These are phyloP conservation scores for Cryphonectria carpinicola DNA, from an alignment of 2,329 filamentous ascomycete genomes.

Conservation along the genomic window DNA sequence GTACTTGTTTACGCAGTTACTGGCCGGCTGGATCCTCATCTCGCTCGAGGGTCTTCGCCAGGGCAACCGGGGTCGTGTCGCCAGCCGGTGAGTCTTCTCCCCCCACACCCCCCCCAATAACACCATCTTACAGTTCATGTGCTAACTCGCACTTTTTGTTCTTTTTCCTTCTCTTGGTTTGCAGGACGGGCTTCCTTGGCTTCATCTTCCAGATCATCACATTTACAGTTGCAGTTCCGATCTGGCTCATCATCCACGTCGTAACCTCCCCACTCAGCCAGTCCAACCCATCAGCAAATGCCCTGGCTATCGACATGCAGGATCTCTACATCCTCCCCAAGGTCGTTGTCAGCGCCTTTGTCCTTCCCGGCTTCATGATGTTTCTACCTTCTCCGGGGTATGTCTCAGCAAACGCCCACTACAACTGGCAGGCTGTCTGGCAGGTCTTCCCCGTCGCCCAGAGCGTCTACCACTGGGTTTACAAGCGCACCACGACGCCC, in stretches of 20 bases:
- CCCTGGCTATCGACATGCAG: constrained; percentile 3
- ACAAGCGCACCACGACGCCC: constrained; percentile 33
- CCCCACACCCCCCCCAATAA: no score
- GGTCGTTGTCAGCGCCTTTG: constrained; percentile 46
- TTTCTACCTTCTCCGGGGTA: constrained; percentile 44
- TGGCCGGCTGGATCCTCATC: constrained; percentile 29
- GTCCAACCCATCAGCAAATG: not conserved
- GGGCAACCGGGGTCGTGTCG: constrained; percentile 28
- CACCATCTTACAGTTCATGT: no score
- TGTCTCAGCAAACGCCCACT: constrained; percentile 47
- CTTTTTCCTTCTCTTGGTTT: not conserved
- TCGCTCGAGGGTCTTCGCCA: constrained; percentile 30
- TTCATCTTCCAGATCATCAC: constrained; percentile 30
- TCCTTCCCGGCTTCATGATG: constrained; percentile 49
- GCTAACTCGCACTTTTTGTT: not conserved
- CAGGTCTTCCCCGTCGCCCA: constrained; percentile 54
- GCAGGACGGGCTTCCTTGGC: constrained; percentile 31
- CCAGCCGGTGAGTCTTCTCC: constrained; percentile 31
- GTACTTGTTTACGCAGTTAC: constrained; percentile 30
- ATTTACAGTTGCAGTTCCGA: constrained; percentile 30
- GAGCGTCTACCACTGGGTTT: constrained; percentile 41
- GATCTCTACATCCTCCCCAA: constrained; percentile 41
- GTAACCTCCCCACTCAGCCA: constrained; percentile 29
- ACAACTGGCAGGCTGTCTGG: constrained; percentile 53
- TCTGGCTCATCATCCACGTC: constrained; percentile 32